Percentiles rank a stretch among this genome's conserved stretches.
phyloP scores from a whole-genome alignment of 2,329 filamentous ascomycete species.

The Didymella sp. region DNA sequence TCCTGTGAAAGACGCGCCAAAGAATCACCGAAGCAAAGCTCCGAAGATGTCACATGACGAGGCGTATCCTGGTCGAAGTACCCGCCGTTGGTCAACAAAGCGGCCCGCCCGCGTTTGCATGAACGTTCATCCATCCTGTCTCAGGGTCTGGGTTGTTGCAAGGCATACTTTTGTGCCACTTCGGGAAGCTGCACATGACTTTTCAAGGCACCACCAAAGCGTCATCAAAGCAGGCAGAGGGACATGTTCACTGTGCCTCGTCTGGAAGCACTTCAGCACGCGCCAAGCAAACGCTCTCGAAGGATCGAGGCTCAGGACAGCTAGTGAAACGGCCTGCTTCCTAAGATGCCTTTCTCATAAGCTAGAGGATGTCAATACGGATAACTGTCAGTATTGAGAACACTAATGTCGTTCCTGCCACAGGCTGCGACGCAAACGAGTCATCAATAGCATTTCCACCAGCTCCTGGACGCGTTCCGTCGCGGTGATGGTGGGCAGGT shows the following conservation, averaged over 20 bases:
- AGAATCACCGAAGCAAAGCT: slow-evolving; percentile 21
- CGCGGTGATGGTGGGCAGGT: slow-evolving; percentile 7
- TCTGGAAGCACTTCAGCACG: slow-evolving; percentile 3
- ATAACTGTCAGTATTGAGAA: slow-evolving; percentile 5
- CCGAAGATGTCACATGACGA: slow-evolving; percentile 11
- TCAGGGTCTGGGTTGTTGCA: not conserved
- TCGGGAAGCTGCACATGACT: not conserved
- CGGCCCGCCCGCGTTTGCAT: slow-evolving; percentile 17
- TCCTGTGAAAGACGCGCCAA: slow-evolving; percentile 23
- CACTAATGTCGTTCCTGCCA: slow-evolving; percentile 15
- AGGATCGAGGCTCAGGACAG: slow-evolving; percentile 17
- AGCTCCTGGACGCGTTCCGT: slow-evolving; percentile 5
- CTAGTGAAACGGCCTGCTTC: slow-evolving; percentile 14
- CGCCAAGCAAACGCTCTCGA: slow-evolving; percentile 7
- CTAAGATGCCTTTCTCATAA: slow-evolving; percentile 9
- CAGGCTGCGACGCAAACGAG: slow-evolving; percentile 19
- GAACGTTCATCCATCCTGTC: slow-evolving; percentile 9
- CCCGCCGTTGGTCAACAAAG: slow-evolving; percentile 12
- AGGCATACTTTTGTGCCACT: not conserved
- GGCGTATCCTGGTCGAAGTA: slow-evolving; percentile 15
- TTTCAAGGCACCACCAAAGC: not conserved
- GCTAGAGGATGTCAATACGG: slow-evolving; percentile 11
- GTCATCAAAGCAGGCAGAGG: not conserved
- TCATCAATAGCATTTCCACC: slow-evolving; percentile 4
- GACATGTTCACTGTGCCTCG: not conserved